Conservation (phyloP, 176 grass and related monocot species). For the Neostapfia colusana region DNA sequence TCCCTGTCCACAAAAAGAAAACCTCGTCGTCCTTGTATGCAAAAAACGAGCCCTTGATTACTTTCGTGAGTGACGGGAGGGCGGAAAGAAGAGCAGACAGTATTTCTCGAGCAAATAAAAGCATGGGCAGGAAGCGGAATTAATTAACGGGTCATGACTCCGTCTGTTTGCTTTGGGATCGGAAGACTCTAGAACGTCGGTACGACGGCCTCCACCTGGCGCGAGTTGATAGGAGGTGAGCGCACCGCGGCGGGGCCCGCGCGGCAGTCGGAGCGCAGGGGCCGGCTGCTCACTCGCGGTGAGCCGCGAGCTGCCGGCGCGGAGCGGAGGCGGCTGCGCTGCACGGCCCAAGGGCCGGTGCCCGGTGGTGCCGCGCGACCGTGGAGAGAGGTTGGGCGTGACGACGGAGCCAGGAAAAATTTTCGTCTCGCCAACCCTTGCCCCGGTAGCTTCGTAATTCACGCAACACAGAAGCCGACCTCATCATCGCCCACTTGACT, state of each 20-base stretch:
- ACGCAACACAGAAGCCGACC: no score
- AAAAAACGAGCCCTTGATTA: constrained; percentile 24
- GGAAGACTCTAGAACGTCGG: constrained; percentile 53
- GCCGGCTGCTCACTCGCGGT: constrained; percentile 17
- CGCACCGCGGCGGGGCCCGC: neutral
- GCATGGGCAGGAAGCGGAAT: neutral
- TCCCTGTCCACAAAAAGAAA: constrained; percentile 20
- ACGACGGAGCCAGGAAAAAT: constrained; percentile 7
- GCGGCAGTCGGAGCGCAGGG: neutral
- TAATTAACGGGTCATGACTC: constrained; percentile 25
- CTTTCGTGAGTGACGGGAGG: constrained; percentile 5
- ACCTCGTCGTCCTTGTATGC: neutral
- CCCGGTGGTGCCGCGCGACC: neutral
- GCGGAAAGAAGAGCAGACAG: neutral
- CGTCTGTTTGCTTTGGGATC: constrained; percentile 42
- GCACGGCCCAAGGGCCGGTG: neutral
- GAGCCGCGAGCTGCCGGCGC: constrained; percentile 30
- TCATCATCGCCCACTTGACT: no score
- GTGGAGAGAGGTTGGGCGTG: neutral
- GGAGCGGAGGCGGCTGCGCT: constrained; percentile 19
- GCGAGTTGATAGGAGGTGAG: neutral
- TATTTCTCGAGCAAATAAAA: constrained; percentile 6
- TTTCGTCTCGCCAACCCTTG: no score
- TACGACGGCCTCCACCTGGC: constrained; percentile 35
- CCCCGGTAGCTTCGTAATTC: neutral